Conservation (phyloP, 2,329 filamentous ascomycete species). For the Mycogone perniciosa region DNA sequence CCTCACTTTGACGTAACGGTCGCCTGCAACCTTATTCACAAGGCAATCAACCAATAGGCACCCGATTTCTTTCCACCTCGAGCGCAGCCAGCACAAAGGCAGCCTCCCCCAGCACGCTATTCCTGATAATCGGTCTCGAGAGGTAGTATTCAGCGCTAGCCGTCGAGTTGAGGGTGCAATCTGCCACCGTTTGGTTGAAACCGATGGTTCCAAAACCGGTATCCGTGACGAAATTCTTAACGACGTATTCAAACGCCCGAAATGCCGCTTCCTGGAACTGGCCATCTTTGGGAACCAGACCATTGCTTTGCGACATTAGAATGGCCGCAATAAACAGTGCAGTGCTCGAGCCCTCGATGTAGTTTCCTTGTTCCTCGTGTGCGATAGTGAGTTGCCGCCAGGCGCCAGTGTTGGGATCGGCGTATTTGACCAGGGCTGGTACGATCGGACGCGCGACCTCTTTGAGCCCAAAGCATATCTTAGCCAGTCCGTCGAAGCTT, state of each 20-base stretch:
- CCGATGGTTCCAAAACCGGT: slow-evolving; percentile 41
- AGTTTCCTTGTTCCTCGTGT: slow-evolving; percentile 49
- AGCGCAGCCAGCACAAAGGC: slow-evolving; percentile 33
- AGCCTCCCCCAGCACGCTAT: slow-evolving; percentile 32
- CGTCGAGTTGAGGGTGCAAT: slow-evolving; percentile 37
- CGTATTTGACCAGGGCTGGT: slow-evolving; percentile 29
- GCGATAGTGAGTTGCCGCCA: slow-evolving; percentile 50
- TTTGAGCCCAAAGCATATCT: slow-evolving; percentile 22
- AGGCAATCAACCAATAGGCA: too few relatives aligned
- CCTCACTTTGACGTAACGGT: too few relatives aligned
- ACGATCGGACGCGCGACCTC: slow-evolving; percentile 21
- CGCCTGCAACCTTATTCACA: too few relatives aligned
- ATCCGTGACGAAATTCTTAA: slow-evolving; percentile 39
- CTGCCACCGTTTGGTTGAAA: slow-evolving; percentile 32
- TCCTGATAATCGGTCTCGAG: slow-evolving; percentile 27
- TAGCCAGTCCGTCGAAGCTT: too few relatives aligned
- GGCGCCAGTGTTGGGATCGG: slow-evolving; percentile 38
- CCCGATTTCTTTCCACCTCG: slow-evolving; percentile 24
- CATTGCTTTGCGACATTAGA: slow-evolving; percentile 15
- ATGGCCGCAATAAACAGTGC: slow-evolving; percentile 48
- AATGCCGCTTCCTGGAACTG: slow-evolving; percentile 18
- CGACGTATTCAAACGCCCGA: slow-evolving; percentile 29
- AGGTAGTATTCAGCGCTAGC: slow-evolving; percentile 36
- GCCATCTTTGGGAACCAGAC: slow-evolving; percentile 6
- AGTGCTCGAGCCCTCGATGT: slow-evolving; percentile 52